These are phyloP conservation scores for Rauvolfia tetraphylla DNA, from an alignment of 257 asterid species.

Conservation along the genomic window DNA sequence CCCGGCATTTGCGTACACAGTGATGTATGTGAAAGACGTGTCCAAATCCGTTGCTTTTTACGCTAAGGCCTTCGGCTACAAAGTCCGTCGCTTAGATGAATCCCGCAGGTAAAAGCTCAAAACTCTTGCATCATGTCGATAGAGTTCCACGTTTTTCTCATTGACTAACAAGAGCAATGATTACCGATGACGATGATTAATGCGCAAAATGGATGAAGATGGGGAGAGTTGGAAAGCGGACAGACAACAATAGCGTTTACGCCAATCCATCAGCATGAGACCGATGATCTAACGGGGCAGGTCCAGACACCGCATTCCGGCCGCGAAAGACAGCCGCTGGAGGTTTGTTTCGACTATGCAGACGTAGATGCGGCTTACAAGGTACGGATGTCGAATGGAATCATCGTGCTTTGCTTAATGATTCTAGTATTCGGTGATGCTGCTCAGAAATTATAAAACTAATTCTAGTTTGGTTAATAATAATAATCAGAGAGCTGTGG, in stretches of 20 bases:
- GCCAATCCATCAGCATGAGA: conserved; percentile 73
- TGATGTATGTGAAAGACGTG: conserved; percentile 69
- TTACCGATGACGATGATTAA: too few relatives aligned
- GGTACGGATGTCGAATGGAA: conserved; percentile 28
- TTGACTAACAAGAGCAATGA: too few relatives aligned
- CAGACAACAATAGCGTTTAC: conserved; percentile 84
- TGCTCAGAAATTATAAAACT: too few relatives aligned
- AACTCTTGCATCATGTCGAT: too few relatives aligned
- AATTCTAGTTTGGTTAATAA: background rate
- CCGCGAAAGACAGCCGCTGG: conserved; percentile 50
- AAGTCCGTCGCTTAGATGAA: conserved; percentile 62
- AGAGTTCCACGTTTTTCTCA: too few relatives aligned
- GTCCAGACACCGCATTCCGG: conserved; percentile 36
- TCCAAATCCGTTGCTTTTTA: conserved; percentile 69
- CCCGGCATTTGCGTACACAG: conserved; percentile 67
- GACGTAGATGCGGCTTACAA: conserved; percentile 80
- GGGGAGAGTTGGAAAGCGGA: conserved; percentile 92
- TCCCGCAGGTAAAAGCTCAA: conserved; percentile 62
- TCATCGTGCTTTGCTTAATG: background rate
- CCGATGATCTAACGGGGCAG: conserved; percentile 64
- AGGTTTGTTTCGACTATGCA: conserved; percentile 76
- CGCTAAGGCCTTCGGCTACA: conserved; percentile 63
- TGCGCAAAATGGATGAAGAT: conserved; percentile 27
- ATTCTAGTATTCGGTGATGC: background rate
- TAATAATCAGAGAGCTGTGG: conserved; percentile 64